Conservation (phyloP, 805 yeast genomes). For the Lipomyces sp. region DNA sequence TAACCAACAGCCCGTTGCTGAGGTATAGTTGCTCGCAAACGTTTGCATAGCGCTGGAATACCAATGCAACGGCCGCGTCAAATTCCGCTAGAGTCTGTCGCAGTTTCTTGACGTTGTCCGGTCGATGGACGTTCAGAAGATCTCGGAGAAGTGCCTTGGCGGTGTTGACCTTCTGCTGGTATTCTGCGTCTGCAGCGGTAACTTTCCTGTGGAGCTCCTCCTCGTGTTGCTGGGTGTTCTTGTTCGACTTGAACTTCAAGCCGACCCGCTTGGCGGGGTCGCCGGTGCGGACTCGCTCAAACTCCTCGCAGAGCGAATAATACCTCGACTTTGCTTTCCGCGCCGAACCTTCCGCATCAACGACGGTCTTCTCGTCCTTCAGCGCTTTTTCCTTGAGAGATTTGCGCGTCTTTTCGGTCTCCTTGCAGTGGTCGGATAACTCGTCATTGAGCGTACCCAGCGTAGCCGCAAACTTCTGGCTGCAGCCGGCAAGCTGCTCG, state of each 20-base stretch:
- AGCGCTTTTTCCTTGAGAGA: conserved; percentile 75
- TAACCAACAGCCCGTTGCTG: conserved; percentile 77
- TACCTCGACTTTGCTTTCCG: conserved; percentile 84
- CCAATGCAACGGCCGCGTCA: conserved; percentile 85
- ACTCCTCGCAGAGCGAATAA: conserved; percentile 75
- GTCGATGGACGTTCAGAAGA: conserved; percentile 69
- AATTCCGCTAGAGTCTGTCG: conserved; percentile 77
- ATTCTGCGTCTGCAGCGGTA: conserved; percentile 80
- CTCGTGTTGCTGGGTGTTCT: conserved; percentile 78
- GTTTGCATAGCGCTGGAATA: conserved; percentile 83
- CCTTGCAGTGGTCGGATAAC: conserved; percentile 62
- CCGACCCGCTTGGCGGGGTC: conserved; percentile 84
- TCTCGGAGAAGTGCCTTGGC: conserved; percentile 74
- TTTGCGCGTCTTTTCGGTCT: conserved; percentile 72
- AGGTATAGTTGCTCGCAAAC: conserved; percentile 79
- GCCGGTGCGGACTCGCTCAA: conserved; percentile 72
- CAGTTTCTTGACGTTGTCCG: conserved; percentile 65
- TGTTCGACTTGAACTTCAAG: conserved; percentile 65
- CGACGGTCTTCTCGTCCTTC: conserved; percentile 77
- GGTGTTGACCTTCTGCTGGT: conserved; percentile 67
- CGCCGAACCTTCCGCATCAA: conserved; percentile 76
- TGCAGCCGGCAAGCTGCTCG: conserved; percentile 72
- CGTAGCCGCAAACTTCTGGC: conserved; percentile 62
- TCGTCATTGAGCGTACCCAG: conserved; percentile 85
- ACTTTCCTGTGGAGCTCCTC: conserved; percentile 82